Evolutionary conservation across 2,329 filamentous ascomycete species (phyloP).

Genomic region (Hypoxylon sp.): DNA sequence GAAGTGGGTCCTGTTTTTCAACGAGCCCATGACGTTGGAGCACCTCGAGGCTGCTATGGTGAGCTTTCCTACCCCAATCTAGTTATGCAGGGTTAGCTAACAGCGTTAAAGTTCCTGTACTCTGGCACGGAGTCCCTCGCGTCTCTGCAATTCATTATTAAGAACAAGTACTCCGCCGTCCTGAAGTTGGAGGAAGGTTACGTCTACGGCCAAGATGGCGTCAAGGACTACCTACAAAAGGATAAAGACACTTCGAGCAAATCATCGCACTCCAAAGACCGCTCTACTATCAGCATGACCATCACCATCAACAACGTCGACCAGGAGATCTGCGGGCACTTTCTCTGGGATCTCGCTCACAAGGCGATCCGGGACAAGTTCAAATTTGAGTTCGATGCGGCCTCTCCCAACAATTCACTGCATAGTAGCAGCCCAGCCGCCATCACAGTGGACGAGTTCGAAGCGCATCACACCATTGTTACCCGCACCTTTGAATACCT

Average conservation of each 20-base stretch:
- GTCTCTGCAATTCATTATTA: slow-evolving; percentile 44
- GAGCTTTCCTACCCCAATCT: slow-evolving; percentile 13
- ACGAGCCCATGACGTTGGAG: slow-evolving; percentile 29
- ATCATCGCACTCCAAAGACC: slow-evolving; percentile 29
- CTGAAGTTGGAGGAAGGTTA: slow-evolving; percentile 41
- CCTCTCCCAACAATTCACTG: slow-evolving; percentile 26
- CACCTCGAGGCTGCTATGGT: slow-evolving; percentile 49
- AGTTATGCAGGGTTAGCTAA: slow-evolving; percentile 10
- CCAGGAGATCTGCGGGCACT: slow-evolving; percentile 45
- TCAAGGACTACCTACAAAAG: slow-evolving; percentile 39
- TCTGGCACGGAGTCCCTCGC: slow-evolving; percentile 44
- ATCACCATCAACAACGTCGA: slow-evolving; percentile 49
- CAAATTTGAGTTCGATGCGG: slow-evolving; percentile 45
- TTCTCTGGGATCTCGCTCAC: slow-evolving; percentile 49
- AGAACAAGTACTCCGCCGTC: slow-evolving; percentile 44
- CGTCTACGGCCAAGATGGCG: slow-evolving; percentile 41
- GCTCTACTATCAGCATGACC: slow-evolving; percentile 47
- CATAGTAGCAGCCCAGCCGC: slow-evolving; percentile 24
- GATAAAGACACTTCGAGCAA: slow-evolving; percentile 17
- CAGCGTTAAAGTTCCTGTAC: slow-evolving; percentile 39
- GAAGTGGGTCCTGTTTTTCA: slow-evolving; percentile 47
- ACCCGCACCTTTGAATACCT: slow-evolving; percentile 44
- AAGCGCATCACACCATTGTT: slow-evolving; percentile 47
- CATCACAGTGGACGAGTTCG: slow-evolving; percentile 47
- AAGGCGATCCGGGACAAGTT: slow-evolving; percentile 48